phyloP scores from a whole-genome alignment of 2,329 filamentous ascomycete genomes.

The Setomelanomma holmii region DNA sequence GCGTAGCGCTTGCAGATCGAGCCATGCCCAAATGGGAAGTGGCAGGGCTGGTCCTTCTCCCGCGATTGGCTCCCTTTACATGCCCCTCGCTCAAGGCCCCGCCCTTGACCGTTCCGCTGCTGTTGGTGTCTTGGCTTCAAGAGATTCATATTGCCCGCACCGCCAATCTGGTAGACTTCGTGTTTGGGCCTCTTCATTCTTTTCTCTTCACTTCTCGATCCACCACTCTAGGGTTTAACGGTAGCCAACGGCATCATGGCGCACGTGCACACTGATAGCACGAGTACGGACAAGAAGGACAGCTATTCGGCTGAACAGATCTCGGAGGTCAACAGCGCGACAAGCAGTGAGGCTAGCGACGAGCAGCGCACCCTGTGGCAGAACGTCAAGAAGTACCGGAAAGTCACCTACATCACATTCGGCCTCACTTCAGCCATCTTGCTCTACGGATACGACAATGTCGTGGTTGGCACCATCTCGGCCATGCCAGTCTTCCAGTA shows the following conservation, averaged over 20 bases:
- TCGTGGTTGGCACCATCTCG: slow-evolving; percentile 37
- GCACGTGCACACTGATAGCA: slow-evolving; percentile 6
- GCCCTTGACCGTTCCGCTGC: background rate
- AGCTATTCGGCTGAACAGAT: slow-evolving; percentile 14
- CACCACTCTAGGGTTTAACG: background rate
- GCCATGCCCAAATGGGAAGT: slow-evolving; percentile 3
- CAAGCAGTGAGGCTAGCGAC: slow-evolving; percentile 18
- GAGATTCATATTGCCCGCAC: slow-evolving; percentile 5
- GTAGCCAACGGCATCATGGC: slow-evolving; percentile 11
- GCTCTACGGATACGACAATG: slow-evolving; percentile 41
- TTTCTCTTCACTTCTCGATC: background rate
- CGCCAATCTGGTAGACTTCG: background rate
- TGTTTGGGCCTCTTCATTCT: background rate
- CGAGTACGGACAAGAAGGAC: slow-evolving; percentile 8
- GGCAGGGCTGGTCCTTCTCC: background rate
- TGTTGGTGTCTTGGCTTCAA: background rate
- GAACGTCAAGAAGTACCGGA: slow-evolving; percentile 40
- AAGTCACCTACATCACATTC: slow-evolving; percentile 32
- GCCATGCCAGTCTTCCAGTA: slow-evolving; percentile 41
- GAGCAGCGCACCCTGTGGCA: slow-evolving; percentile 35
- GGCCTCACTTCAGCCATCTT: slow-evolving; percentile 35
- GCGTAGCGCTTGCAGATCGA: slow-evolving; percentile 13
- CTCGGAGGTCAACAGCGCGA: slow-evolving; percentile 12
- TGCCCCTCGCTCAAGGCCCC: slow-evolving; percentile 4
- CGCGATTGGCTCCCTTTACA: slow-evolving; percentile 13